Percentiles rank a stretch among this genome's conserved stretches.
Conservation (phyloP, 2,329 filamentous ascomycete species). For the Fusarium stilboides region DNA sequence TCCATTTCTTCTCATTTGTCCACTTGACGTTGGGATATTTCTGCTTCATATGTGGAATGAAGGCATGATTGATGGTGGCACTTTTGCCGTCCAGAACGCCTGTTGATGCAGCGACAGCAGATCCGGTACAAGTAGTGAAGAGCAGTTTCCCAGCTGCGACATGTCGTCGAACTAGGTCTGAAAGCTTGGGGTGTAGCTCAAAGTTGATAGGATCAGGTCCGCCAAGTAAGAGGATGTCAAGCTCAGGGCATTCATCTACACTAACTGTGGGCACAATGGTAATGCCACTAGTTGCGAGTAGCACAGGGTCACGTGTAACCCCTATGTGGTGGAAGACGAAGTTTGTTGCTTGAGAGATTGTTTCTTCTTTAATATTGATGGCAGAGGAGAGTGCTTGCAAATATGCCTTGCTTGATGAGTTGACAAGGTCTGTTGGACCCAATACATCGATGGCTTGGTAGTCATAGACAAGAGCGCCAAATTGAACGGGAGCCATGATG, state of each 20-base stretch:
- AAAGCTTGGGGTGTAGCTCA: slow-evolving; percentile 50
- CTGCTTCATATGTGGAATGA: slow-evolving; percentile 50
- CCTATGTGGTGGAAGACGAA: slow-evolving; percentile 56
- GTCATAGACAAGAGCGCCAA: slow-evolving; percentile 46
- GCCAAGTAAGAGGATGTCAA: slow-evolving; percentile 57
- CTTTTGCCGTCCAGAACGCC: slow-evolving; percentile 60
- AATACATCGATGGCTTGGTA: slow-evolving; percentile 55
- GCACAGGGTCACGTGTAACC: slow-evolving; percentile 50
- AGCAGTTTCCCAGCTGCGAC: slow-evolving; percentile 55
- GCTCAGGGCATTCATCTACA: slow-evolving; percentile 54
- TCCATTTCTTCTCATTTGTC: slow-evolving; percentile 61
- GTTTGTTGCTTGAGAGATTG: slow-evolving; percentile 47
- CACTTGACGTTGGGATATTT: slow-evolving; percentile 60
- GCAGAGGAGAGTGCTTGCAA: slow-evolving; percentile 25
- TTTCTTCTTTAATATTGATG: slow-evolving; percentile 38
- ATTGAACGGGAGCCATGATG: slow-evolving; percentile 32
- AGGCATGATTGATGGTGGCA: slow-evolving; percentile 60
- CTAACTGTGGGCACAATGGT: slow-evolving; percentile 51
- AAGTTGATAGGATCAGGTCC: slow-evolving; percentile 51
- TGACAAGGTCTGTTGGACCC: slow-evolving; percentile 53
- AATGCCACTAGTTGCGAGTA: slow-evolving; percentile 20
- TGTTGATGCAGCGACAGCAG: slow-evolving; percentile 50
- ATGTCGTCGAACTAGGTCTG: slow-evolving; percentile 54
- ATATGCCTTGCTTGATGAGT: slow-evolving; percentile 44
- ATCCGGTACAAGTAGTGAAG: slow-evolving; percentile 58